Evolutionary conservation across 768 basidiomycete genomes (phyloP).

Genomic region (Podaxis rugospora): DNA sequence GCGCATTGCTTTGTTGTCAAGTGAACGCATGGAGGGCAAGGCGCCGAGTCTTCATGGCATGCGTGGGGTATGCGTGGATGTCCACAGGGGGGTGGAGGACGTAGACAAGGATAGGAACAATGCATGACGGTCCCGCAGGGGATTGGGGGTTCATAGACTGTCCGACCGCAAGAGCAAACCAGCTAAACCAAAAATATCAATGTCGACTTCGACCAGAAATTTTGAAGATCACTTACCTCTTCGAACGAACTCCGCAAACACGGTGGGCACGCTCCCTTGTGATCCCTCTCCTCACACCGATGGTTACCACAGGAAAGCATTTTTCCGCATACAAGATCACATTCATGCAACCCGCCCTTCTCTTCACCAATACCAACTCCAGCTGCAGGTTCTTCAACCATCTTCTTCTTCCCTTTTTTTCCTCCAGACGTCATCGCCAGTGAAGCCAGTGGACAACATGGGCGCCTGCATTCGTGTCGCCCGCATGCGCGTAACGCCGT

Average conservation of each 20-base stretch:
- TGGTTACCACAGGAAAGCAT: conserved; percentile 73
- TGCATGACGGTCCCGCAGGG: conserved; percentile 78
- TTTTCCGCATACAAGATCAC: conserved; percentile 78
- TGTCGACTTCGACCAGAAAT: background rate
- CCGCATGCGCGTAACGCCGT: conserved; percentile 77
- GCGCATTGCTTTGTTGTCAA: conserved; percentile 78
- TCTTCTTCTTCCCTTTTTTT: conserved; percentile 62
- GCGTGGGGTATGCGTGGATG: conserved; percentile 74
- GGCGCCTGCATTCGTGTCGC: conserved; percentile 75
- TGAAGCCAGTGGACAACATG: conserved; percentile 87
- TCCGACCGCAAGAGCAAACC: conserved; percentile 81
- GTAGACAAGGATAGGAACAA: conserved; percentile 78
- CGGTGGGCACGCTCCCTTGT: conserved; percentile 74
- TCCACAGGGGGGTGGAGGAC: conserved; percentile 70
- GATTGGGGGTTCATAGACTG: conserved; percentile 83
- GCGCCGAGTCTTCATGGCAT: conserved; percentile 70
- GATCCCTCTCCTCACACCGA: conserved; percentile 74
- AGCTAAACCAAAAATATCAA: conserved; percentile 36
- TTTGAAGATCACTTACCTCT: conserved; percentile 50
- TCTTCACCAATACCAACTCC: conserved; percentile 45
- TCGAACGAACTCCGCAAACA: conserved; percentile 91
- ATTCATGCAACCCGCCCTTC: conserved; percentile 72
- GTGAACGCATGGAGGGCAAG: conserved; percentile 86
- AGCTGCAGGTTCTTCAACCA: conserved; percentile 15
- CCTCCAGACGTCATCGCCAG: conserved; percentile 34